Conservation (phyloP, 176 grass and related monocot genomes). For the Ananas comosus region DNA sequence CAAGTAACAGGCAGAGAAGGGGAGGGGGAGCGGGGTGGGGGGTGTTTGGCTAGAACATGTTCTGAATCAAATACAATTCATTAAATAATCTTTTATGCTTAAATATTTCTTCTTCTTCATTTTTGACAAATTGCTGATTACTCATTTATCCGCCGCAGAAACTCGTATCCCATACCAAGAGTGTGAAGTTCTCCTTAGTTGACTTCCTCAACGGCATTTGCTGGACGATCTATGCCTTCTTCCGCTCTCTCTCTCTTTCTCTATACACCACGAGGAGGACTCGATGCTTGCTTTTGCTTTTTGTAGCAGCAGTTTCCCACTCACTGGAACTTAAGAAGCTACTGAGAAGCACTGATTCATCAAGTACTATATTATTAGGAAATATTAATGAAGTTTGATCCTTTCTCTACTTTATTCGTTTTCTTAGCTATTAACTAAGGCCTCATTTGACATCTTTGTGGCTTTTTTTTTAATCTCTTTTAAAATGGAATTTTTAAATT, state of each 20-base stretch:
- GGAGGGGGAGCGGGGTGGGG: no score
- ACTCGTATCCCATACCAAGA: constrained; percentile 49
- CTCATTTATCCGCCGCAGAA: constrained; percentile 23
- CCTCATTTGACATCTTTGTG: no score
- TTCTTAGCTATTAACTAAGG: no score
- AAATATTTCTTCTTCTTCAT: no score
- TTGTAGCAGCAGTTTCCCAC: neutral
- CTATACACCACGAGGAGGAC: neutral
- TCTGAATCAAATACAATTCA: no score
- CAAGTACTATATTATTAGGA: neutral
- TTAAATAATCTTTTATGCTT: no score
- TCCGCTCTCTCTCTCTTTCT: constrained; percentile 23
- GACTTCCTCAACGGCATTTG: constrained; percentile 51
- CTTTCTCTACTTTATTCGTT: neutral
- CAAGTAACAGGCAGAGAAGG: no score
- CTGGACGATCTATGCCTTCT: constrained; percentile 69
- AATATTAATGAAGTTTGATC: neutral
- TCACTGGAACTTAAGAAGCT: constrained; percentile 7
- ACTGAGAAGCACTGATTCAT: neutral
- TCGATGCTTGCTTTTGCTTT: constrained; percentile 20
- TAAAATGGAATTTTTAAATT: no score
- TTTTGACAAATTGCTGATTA: no score
- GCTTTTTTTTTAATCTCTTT: no score
- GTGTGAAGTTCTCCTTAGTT: constrained; percentile 50
- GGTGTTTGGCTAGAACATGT: no score